These are phyloP conservation scores for Mycena crocata DNA, from an alignment of 768 basidiomycete species.

Conservation along the genomic window DNA sequence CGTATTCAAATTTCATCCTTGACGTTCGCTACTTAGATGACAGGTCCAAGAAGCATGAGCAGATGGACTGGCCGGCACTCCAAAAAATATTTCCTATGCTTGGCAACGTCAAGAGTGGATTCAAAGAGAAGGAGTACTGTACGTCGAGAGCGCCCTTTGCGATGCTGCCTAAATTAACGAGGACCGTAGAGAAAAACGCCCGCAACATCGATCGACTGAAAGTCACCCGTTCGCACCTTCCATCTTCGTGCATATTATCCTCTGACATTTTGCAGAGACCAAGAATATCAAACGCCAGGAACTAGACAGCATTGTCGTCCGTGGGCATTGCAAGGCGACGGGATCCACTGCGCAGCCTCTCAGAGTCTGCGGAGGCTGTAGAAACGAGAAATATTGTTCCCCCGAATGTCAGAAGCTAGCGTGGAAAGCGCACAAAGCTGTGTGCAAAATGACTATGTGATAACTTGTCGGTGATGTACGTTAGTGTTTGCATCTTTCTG, in stretches of 20 bases:
- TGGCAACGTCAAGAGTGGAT: background rate
- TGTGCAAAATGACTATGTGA: too few species aligned
- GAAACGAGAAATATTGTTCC: conserved; percentile 22
- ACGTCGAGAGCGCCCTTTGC: too few species aligned
- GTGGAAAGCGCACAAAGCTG: conserved; percentile 16
- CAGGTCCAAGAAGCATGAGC: background rate
- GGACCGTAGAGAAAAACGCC: conserved; percentile 9
- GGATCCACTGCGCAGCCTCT: conserved; percentile 2
- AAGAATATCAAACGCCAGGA: conserved; percentile 4
- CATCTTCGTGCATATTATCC: background rate
- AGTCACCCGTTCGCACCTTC: background rate
- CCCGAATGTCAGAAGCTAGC: conserved; percentile 21
- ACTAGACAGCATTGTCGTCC: conserved; percentile 13
- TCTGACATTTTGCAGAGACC: background rate
- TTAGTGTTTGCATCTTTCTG: too few species aligned
- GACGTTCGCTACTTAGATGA: conserved; percentile 4
- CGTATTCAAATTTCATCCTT: background rate
- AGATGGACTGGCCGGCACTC: background rate
- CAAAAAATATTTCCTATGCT: background rate
- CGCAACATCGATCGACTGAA: background rate
- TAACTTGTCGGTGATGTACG: too few species aligned
- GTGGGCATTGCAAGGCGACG: conserved; percentile 17
- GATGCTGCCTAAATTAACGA: too few species aligned
- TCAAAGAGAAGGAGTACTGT: conserved; percentile 1
- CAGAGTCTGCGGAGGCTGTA: conserved; percentile 15